Evolutionary conservation across 495 filamentous ascomycete genomes (phyloP).

Genomic region (Neurospora sp.): DNA sequence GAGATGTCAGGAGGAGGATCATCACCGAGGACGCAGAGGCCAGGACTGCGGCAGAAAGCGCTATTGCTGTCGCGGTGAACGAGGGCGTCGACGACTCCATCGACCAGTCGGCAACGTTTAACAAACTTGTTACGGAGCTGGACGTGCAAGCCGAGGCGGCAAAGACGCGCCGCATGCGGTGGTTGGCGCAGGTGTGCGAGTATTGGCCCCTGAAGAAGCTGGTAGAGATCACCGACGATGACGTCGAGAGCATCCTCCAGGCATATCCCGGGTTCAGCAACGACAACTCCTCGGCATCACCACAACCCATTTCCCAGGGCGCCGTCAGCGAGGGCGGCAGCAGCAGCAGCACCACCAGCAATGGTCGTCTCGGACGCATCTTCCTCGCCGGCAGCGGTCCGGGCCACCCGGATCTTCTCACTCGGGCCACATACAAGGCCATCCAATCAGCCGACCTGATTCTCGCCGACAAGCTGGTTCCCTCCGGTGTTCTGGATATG

Average conservation of each 20-base stretch:
- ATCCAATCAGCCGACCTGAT: conserved; percentile 78
- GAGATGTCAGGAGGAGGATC: conserved; percentile 62
- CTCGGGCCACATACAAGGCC: conserved; percentile 77
- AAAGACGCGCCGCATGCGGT: conserved; percentile 76
- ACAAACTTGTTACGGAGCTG: conserved; percentile 63
- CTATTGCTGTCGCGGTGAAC: conserved; percentile 26
- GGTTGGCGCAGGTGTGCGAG: conserved; percentile 94
- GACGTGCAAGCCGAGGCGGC: conserved; percentile 53
- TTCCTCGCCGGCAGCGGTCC: conserved; percentile 90
- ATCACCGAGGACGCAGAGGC: conserved; percentile 49
- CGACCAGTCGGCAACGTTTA: conserved; percentile 82
- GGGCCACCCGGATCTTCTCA: conserved; percentile 84
- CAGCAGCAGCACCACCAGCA: neutral
- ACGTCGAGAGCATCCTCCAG: conserved; percentile 62
- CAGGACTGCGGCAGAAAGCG: conserved; percentile 14
- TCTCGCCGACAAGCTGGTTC: conserved; percentile 93
- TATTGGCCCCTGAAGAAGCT: conserved; percentile 90
- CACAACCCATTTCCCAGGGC: neutral
- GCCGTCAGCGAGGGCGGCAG: neutral
- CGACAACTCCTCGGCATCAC: neutral
- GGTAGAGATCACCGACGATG: conserved; percentile 65
- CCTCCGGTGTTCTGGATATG: conserved; percentile 72
- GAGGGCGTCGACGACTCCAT: conserved; percentile 67
- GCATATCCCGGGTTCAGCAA: conserved; percentile 42
- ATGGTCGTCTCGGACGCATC: conserved; percentile 47